These are phyloP conservation scores for Nyssa sinensis DNA, from an alignment of 148 eudicot genomes.

Conservation along the genomic window DNA sequence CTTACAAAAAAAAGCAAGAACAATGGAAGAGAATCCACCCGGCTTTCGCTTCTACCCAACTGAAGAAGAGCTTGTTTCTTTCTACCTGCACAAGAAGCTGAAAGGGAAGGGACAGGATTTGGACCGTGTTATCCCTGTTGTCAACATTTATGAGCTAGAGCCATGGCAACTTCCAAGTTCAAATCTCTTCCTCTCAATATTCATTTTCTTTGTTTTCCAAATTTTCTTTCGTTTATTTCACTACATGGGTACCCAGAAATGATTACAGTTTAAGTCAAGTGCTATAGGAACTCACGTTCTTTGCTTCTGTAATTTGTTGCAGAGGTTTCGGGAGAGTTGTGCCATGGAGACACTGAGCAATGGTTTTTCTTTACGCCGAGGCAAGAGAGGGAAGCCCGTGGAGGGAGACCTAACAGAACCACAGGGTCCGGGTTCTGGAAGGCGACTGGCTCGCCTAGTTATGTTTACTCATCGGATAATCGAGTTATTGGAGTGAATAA, in stretches of 20 bases:
- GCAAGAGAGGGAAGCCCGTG: conserved; percentile 50
- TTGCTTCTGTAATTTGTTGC: not conserved
- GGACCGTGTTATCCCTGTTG: conserved; percentile 31
- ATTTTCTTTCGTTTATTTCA: no score
- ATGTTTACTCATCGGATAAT: conserved; percentile 38
- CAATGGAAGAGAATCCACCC: conserved; percentile 17
- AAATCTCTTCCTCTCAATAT: not conserved
- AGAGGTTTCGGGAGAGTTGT: conserved; percentile 45
- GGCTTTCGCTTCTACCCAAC: conserved; percentile 47
- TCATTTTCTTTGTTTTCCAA: not conserved
- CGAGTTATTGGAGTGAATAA: conserved; percentile 50
- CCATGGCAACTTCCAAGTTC: conserved; percentile 41
- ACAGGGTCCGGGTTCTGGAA: conserved; percentile 59
- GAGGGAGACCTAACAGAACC: conserved; percentile 52
- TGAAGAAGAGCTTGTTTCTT: conserved; percentile 42
- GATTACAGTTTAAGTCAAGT: no score
- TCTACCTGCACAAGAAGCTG: conserved; percentile 37
- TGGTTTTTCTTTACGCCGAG: conserved; percentile 58
- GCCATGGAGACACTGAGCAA: conserved; percentile 47
- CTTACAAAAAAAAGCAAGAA: no score
- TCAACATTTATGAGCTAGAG: conserved; percentile 31
- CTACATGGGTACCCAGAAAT: no score
- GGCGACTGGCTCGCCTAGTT: conserved; percentile 53
- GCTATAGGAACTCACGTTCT: no score
- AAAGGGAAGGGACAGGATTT: conserved; percentile 11